These are phyloP conservation scores for Tuber aestivum DNA, from an alignment of 495 filamentous ascomycete genomes.

Conservation along the genomic window DNA sequence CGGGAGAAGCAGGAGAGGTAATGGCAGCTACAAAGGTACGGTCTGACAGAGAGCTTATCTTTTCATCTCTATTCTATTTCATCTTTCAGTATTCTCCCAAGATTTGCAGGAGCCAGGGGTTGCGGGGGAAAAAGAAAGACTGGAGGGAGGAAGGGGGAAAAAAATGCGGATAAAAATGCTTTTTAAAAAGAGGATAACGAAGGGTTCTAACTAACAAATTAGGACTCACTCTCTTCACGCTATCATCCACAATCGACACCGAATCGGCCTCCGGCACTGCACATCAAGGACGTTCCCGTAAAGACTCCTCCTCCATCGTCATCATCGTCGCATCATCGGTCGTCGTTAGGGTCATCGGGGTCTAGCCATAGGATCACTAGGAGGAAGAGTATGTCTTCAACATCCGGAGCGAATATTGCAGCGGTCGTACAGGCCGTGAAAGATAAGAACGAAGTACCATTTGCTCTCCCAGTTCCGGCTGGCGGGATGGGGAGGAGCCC, in stretches of 20 bases:
- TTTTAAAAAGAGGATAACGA: background rate
- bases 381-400: constrained; percentile 85
- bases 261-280: constrained; percentile 22
- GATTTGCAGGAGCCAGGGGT: background rate
- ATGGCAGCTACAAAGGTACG: constrained; percentile 6
- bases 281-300: constrained; percentile 29
- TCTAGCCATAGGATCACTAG: constrained; percentile 78
- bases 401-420: constrained; percentile 65
- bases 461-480: constrained; percentile 23
- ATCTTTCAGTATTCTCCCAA: constrained; percentile 2
- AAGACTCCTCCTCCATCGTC: constrained; percentile 24
- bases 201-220: constrained; percentile 18
- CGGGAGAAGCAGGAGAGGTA: no score
- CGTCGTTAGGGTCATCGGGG: constrained; percentile 70
- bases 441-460: constrained; percentile 48
- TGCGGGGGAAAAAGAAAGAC: background rate
- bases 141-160: background rate
- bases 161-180: background rate
- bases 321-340: constrained; percentile 35
- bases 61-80: constrained; percentile 7
- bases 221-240: constrained; percentile 35
- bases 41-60: background rate
- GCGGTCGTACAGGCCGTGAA: constrained; percentile 69
- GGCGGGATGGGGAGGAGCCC: constrained; percentile 26
- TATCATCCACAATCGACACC: constrained; percentile 18